Evolutionary conservation across 2,329 filamentous ascomycete species (phyloP).

Genomic region (Diplocarpon rosae): DNA sequence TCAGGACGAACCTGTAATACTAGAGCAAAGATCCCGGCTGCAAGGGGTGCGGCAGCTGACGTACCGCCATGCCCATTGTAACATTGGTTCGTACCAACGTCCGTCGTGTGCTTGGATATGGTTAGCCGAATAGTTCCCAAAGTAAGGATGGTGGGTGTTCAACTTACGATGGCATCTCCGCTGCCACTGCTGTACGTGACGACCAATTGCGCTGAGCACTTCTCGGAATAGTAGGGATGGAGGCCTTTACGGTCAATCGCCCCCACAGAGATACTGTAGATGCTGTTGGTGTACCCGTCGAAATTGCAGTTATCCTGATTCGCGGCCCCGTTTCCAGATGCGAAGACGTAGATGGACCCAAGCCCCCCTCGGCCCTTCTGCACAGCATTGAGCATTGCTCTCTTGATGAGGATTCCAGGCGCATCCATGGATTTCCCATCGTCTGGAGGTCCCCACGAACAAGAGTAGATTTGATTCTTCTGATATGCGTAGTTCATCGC

Average conservation of each 20-base stretch:
- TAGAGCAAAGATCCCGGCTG: conserved; percentile 83
- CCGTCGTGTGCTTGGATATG: conserved; percentile 65
- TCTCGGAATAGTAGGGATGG: conserved; percentile 95
- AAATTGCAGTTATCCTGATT: conserved; percentile 97
- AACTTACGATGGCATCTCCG: conserved; percentile 65
- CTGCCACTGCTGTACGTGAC: conserved; percentile 94
- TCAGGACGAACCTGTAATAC: conserved; percentile 78
- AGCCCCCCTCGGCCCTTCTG: conserved; percentile 75
- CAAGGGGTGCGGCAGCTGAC: conserved; percentile 86
- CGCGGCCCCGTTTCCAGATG: conserved; percentile 83
- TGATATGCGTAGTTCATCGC: conserved; percentile 89
- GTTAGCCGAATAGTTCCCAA: conserved; percentile 13
- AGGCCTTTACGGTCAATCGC: conserved; percentile 76
- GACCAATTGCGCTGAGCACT: conserved; percentile 88
- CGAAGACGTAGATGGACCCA: conserved; percentile 93
- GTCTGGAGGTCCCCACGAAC: conserved; percentile 95
- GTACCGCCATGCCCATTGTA: conserved; percentile 82
- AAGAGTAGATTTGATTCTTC: conserved; percentile 93
- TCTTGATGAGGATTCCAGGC: conserved; percentile 76
- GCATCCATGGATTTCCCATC: conserved; percentile 91
- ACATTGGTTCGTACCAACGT: conserved; percentile 76
- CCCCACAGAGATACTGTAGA: conserved; percentile 95
- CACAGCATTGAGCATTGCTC: conserved; percentile 84
- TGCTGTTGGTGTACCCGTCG: conserved; percentile 98
- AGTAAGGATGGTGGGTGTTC: not conserved